Conservation (phyloP, 2,329 filamentous ascomycete species). For the Curvularia sp. region DNA sequence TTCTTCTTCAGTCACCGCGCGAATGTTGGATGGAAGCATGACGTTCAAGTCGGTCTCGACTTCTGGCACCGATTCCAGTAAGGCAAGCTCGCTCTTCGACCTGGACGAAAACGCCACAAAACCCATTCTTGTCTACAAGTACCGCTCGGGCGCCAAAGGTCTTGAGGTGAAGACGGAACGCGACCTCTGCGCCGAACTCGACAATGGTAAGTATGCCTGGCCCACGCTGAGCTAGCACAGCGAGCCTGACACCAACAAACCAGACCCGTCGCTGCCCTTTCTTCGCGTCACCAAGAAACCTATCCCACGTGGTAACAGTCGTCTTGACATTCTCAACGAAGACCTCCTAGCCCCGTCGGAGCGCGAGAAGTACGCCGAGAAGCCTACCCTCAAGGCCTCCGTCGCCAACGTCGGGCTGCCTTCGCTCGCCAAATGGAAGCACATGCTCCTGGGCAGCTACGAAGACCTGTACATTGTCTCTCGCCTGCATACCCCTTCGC, state of each 20-base stretch:
- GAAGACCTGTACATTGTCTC: slow-evolving; percentile 59
- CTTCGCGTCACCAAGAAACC: slow-evolving; percentile 56
- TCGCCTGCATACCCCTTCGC: slow-evolving; percentile 47
- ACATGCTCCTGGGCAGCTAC: slow-evolving; percentile 55
- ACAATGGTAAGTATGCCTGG: slow-evolving; percentile 40
- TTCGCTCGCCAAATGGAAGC: slow-evolving; percentile 54
- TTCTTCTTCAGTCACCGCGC: slow-evolving; percentile 17
- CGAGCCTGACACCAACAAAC: slow-evolving; percentile 32
- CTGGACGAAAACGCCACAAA: slow-evolving; percentile 54
- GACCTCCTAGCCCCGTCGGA: slow-evolving; percentile 51
- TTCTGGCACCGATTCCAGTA: slow-evolving; percentile 43
- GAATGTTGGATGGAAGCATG: slow-evolving; percentile 36
- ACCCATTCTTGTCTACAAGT: slow-evolving; percentile 56
- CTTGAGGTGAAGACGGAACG: slow-evolving; percentile 54
- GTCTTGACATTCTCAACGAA: slow-evolving; percentile 55
- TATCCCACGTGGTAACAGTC: slow-evolving; percentile 56
- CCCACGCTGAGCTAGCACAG: not conserved
- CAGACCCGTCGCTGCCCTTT: slow-evolving; percentile 50
- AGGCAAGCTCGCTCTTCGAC: slow-evolving; percentile 52
- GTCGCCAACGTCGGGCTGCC: slow-evolving; percentile 58
- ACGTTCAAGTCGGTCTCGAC: slow-evolving; percentile 57
- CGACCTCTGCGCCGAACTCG: slow-evolving; percentile 52
- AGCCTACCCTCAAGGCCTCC: slow-evolving; percentile 56
- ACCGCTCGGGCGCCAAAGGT: slow-evolving; percentile 49
- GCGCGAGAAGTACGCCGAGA: slow-evolving; percentile 50